These are phyloP conservation scores for Castanea sativa DNA, from an alignment of 306 rosid species.

Conservation along the genomic window DNA sequence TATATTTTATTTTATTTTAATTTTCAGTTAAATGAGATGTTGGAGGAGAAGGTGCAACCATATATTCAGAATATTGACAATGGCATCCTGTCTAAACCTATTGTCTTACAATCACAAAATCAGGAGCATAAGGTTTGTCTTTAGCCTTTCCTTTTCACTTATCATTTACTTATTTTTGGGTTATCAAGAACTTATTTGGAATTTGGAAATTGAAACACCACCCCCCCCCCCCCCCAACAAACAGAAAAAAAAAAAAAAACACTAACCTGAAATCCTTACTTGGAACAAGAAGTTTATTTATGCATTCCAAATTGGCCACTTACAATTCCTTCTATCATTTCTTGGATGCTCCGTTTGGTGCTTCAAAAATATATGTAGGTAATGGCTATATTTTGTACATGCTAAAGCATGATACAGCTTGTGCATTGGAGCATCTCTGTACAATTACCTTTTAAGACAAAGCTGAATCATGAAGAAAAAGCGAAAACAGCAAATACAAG, in stretches of 20 bases:
- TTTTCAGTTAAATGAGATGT: slow-evolving; percentile 72
- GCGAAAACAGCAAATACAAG: no score
- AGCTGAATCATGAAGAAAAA: not conserved
- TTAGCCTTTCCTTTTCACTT: slow-evolving; percentile 2
- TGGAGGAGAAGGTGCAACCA: slow-evolving; percentile 79
- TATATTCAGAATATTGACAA: slow-evolving; percentile 48
- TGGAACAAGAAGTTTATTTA: not conserved
- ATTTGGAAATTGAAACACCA: no score
- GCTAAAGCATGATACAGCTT: not conserved
- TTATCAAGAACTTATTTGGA: not conserved
- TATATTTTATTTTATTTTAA: slow-evolving; percentile 14
- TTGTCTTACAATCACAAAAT: slow-evolving; percentile 51
- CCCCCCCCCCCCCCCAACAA: no score
- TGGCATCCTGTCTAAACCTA: slow-evolving; percentile 64
- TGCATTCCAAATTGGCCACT: not conserved
- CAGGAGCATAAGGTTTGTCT: slow-evolving; percentile 60
- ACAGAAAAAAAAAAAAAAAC: not conserved
- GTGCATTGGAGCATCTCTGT: not conserved
- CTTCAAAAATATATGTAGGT: not conserved
- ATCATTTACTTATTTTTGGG: not conserved
- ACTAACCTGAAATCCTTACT: not conserved
- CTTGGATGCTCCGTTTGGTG: slow-evolving; percentile 3
- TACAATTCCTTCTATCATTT: not conserved
- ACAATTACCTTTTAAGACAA: not conserved
- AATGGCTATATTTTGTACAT: not conserved